Base-by-base conservation (phyloP, 1,284 basidiomycete genomes). In the Phlebopus sp. region DNA sequence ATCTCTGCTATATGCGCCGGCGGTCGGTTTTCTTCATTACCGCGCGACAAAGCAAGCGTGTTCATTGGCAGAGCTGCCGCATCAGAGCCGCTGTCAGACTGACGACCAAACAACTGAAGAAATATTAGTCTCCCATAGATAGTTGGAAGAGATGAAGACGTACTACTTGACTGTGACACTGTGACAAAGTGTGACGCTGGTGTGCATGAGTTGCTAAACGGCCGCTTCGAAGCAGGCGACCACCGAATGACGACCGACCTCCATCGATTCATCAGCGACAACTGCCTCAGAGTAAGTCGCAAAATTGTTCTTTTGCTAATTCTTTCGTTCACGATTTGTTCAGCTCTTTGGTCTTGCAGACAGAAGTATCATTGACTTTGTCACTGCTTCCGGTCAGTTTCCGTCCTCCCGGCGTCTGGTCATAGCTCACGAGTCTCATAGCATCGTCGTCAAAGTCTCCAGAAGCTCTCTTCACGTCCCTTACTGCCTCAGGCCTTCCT, bases 311-410 rank as follows among this genome's bases (percentile, higher is more conserved):
- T 13, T n/a, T 37, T 9, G 17, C 19, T 6, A 15, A 5, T 25
- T 23, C 21, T 46, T 46, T 31, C 25, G 21, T 44, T 42, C 8
- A 44, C 35, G 13, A 10, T 37, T 37, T 31, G 29, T 51, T 2
- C 57, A 92, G 88, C 77, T 92, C 54, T 86, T 94, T 58, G 89
- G 87, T 49, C 79, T 90, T 37, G 83, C 91, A 15, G 88, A 94
- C 69, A 77, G 78, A 53, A 90, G 82, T 54, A 90, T 88, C 51
- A 81, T 92, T 56, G 86, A 92, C 71, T 95, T 86, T 69, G 86
- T 95, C 27, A 74, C 90, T 67, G 90, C 90, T 39, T 82, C 86
- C 67, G 90, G 90, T 87, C 53, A 44, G 81, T 69, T 27, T 30
- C 18, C 27, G 21, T 11, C 19, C 5, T 7, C 11, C 9, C 19